Base-by-base conservation (phyloP, 306 rosid species). In the Dalbergia oliveri region DNA sequence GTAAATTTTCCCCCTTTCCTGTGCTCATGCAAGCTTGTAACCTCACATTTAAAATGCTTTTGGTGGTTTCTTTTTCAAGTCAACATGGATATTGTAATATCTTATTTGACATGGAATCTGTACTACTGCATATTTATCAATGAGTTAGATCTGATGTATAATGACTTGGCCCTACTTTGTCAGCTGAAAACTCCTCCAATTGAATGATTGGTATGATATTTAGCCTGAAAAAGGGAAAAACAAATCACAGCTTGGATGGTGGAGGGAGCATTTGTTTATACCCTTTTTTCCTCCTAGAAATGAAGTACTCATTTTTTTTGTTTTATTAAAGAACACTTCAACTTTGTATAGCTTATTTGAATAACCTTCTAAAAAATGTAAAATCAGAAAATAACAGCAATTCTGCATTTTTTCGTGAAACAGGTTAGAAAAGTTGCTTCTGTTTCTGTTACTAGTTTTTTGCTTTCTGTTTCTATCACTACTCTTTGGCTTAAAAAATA, bases 21-120 rank as follows among this genome's bases (percentile, higher is more conserved):
- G 68, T 3, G 11, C 15, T 45, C 14, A 11, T 15, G 45, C 58
- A 47, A 66, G 60, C 9, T 44, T 53, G 70, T 35, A 11, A 14
- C 23, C 21, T 54, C 19, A n/a, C 50, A 44, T 44, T 33, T 39
- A 1, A 39, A 16, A 37, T 11, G 21, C 53, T 41, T 11, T 4
- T 12, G 6, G 39, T 45, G 37, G 21, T 68, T 68, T 19, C 19
- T 47, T 68, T 10, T 45, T 68, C 41, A 39, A 66, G 34, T 41
- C 53, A 18, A 66, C 15, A 43, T 66, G 72, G 56, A 41, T 41
- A 11, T 43, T 10, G 2, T 44, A 18, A 5, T 37, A 19, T 41
- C 50, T 41, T 43, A 43, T 43, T 15, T 43, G 69, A 66, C 18
- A 9, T 16, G 72, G 54, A 18, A 66, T 50, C 72, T 66, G 51